Evolutionary conservation across 2,329 filamentous ascomycete genomes (phyloP).

Genomic region (Ilyonectria destructans): DNA sequence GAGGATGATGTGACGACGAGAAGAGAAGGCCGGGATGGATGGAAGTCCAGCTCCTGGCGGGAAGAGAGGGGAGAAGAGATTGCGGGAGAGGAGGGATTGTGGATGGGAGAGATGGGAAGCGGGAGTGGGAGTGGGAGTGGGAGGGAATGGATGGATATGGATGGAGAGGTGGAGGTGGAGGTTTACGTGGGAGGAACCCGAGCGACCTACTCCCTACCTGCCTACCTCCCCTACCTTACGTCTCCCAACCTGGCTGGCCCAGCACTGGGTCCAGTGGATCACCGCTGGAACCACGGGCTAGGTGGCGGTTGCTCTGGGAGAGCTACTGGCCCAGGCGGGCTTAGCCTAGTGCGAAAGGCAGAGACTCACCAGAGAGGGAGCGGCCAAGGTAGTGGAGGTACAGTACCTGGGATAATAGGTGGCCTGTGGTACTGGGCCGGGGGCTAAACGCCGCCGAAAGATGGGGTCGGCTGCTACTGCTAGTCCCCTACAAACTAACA

Average conservation of each 20-base stretch:
- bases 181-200: conserved; percentile 33
- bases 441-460: conserved; percentile 43
- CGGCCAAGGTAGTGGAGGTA: conserved; percentile 4
- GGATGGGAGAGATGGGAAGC: conserved; percentile 41
- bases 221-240: conserved; percentile 10
- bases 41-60: conserved; percentile 57
- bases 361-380: neutral
- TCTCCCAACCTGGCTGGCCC: conserved; percentile 8
- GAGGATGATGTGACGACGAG: conserved; percentile 57
- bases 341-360: conserved; percentile 6
- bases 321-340: conserved; percentile 30
- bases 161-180: conserved; percentile 43
- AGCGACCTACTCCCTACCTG: conserved; percentile 26
- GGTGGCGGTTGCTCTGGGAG: conserved; percentile 36
- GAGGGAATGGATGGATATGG: conserved; percentile 40
- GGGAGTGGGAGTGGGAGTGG: conserved; percentile 45
- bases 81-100: conserved; percentile 42
- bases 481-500: conserved; percentile 34
- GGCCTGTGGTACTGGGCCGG: conserved; percentile 9
- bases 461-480: conserved; percentile 44
- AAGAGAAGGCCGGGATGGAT: conserved; percentile 63
- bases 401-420: conserved; percentile 9
- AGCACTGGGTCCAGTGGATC: neutral
- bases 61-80: conserved; percentile 50
- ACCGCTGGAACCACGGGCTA: neutral